Percentiles rank a stretch among this genome's conserved stretches.
These are phyloP conservation scores for Thalassiosira ordinaria DNA, from an alignment of 352 stramenopile genomes.

Conservation along the genomic window DNA sequence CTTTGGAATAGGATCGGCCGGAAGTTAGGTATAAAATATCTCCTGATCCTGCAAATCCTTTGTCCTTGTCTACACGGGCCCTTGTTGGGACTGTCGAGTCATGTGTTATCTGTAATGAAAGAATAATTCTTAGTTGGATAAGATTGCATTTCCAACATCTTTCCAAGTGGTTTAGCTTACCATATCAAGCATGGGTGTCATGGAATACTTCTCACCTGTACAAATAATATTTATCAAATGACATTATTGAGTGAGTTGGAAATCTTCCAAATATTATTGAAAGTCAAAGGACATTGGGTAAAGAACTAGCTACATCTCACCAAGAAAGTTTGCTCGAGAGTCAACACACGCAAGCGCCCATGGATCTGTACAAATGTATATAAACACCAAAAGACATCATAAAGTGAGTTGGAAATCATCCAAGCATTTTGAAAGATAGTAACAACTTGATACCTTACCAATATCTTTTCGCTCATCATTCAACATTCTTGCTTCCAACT, in stretches of 20 bases:
- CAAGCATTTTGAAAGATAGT: too few species aligned
- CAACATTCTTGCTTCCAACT: slow-evolving; percentile 59
- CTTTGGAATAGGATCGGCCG: slow-evolving; percentile 35
- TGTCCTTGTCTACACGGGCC: slow-evolving; percentile 49
- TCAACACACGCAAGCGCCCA: slow-evolving; percentile 80
- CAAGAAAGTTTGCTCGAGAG: slow-evolving; percentile 76
- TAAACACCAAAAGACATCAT: slow-evolving; percentile 15
- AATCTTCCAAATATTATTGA: too few species aligned
- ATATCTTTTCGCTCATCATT: slow-evolving; percentile 56
- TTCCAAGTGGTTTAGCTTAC: too few species aligned
- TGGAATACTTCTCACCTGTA: slow-evolving; percentile 69
- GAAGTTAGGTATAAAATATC: slow-evolving; percentile 37
- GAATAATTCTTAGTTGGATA: neutral
- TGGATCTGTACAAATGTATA: slow-evolving; percentile 44
- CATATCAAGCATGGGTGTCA: slow-evolving; percentile 81
- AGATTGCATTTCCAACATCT: neutral
- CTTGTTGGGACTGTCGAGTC: slow-evolving; percentile 60
- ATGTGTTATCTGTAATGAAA: slow-evolving; percentile 75
- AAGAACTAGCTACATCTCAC: too few species aligned
- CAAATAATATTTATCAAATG: too few species aligned
- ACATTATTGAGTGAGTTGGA: too few species aligned
- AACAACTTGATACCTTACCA: too few species aligned
- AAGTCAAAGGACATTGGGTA: too few species aligned
- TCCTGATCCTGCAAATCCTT: slow-evolving; percentile 48
- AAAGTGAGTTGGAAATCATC: too few species aligned